Evolutionary conservation across 2,329 filamentous ascomycete genomes (phyloP), one percentile per base, ranked within the genome.

Genomic region (Fusarium newnesense): DNA sequence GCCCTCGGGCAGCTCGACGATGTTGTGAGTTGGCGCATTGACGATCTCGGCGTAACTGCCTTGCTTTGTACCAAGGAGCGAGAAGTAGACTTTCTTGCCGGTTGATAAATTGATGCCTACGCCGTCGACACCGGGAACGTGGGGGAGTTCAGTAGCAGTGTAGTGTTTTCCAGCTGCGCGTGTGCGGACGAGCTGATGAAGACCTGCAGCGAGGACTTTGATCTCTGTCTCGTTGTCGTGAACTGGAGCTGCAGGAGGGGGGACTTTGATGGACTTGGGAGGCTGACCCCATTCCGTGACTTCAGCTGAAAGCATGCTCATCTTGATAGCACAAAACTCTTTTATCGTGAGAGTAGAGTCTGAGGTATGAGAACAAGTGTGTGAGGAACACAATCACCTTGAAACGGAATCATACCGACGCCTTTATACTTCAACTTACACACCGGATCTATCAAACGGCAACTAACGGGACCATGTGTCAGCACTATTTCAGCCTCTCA

Each of bases 151-250:
- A 10, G 81, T 81, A 5, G 85, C 82, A 26, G 84, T 84, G 80
- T 89, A 90, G 79, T 90, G 89, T n/a, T 78, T 81, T 3, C 89
- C 88, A 3, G 84, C 71, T 24, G 88, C 88, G 36, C 88, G 85
- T 44, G 82, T 81, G 54, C 86, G 85, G 47, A 90, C 88, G 9
- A 90, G 80, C 18, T 84, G 83, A 77, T 89, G 88, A 19, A 89
- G 80, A 34, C 87, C 88, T 6, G 84, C 77, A 18, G 87, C 87
- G 53, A 87, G 74, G 68, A 91, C 82, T 70, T 84, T 86, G 79
- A 91, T 82, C 60, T 86, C 86, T 47, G 88, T 73, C 64, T 84
- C 80, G 34, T 79, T 77, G 11, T 78, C 75, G 50, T 74, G 53
- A 21, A 79, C 67, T 24, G 85, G 82, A 1, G 81, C 40, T 9